These are phyloP conservation scores for Scenedesmus sp. DNA, from an alignment of 163 green algal species.

Conservation along the genomic window DNA sequence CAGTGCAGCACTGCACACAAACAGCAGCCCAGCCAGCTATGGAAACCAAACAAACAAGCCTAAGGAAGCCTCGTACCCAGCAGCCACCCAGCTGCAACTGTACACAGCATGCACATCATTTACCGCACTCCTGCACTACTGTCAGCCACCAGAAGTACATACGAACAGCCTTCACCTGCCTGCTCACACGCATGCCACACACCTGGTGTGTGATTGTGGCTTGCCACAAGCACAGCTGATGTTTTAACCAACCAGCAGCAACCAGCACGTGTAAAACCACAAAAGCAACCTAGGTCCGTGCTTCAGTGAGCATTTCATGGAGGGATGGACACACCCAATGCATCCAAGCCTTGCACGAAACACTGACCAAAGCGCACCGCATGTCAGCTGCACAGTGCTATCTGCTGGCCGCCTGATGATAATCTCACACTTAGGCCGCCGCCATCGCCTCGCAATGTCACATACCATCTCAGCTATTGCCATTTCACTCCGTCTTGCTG, in stretches of 20 bases:
- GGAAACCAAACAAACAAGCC: neutral
- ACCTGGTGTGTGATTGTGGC: neutral
- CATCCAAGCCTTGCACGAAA: too few species aligned
- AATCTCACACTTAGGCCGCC: neutral
- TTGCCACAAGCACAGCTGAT: neutral
- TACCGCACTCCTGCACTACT: neutral
- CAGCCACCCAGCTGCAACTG: neutral
- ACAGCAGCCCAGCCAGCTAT: neutral
- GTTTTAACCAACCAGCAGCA: neutral
- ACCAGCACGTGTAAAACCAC: neutral
- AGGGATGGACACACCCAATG: too few species aligned
- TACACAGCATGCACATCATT: neutral
- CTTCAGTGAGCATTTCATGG: too few species aligned
- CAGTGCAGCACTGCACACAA: too few species aligned
- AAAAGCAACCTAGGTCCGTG: neutral
- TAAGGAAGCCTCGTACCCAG: neutral
- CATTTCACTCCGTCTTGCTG: slow-evolving; percentile 1
- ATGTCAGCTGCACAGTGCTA: neutral
- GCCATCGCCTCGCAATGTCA: neutral
- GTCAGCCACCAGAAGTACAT: neutral
- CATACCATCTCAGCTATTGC: neutral
- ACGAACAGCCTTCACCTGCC: too few species aligned
- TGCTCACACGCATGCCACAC: neutral
- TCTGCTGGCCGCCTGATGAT: neutral
- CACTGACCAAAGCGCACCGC: too few species aligned